A percentile compares a stretch with the other conserved stretches of the same genome.
Conservation (phyloP, 31 red algal genomes). For the Asparagopsis taxiformis region DNA sequence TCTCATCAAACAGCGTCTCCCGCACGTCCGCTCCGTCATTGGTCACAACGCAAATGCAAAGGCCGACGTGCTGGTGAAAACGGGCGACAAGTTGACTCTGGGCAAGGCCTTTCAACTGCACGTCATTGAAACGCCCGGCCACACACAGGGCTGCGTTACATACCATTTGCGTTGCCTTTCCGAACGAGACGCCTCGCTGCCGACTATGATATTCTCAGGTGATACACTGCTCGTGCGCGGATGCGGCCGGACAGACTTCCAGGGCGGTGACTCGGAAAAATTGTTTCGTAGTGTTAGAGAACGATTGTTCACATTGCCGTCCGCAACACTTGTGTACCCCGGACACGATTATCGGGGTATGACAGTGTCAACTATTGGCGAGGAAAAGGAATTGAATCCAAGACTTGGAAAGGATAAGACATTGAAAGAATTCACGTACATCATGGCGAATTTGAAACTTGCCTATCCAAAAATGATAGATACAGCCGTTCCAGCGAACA, state of each 20-base stretch:
- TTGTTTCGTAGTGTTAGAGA: slow-evolving; percentile 67
- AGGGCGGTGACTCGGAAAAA: slow-evolving; percentile 57
- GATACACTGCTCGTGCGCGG: slow-evolving; percentile 81
- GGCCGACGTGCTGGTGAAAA: slow-evolving; percentile 55
- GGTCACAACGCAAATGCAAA: slow-evolving; percentile 34
- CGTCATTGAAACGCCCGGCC: slow-evolving; percentile 74
- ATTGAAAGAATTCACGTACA: slow-evolving; percentile 41
- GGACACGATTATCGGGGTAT: slow-evolving; percentile 84
- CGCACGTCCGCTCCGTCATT: slow-evolving; percentile 58
- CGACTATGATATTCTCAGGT: slow-evolving; percentile 67
- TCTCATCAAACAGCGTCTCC: slow-evolving; percentile 43
- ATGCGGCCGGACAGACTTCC: slow-evolving; percentile 91
- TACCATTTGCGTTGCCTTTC: slow-evolving; percentile 27
- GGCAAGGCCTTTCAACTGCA: slow-evolving; percentile 33
- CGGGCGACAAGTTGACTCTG: slow-evolving; percentile 39
- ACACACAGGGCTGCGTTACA: slow-evolving; percentile 78
- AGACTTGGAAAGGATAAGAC: slow-evolving; percentile 39
- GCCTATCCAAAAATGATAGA: slow-evolving; percentile 71
- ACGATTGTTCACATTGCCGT: slow-evolving; percentile 56
- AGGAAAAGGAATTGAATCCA: slow-evolving; percentile 65
- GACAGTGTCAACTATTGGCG: slow-evolving; percentile 60
- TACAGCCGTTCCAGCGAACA: slow-evolving; percentile 68
- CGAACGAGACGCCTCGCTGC: not conserved
- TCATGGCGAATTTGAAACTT: slow-evolving; percentile 72
- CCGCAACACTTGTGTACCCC: slow-evolving; percentile 67